Evolutionary conservation across 2,329 filamentous ascomycete genomes (phyloP).

Genomic region (Colletotrichum kahawae): DNA sequence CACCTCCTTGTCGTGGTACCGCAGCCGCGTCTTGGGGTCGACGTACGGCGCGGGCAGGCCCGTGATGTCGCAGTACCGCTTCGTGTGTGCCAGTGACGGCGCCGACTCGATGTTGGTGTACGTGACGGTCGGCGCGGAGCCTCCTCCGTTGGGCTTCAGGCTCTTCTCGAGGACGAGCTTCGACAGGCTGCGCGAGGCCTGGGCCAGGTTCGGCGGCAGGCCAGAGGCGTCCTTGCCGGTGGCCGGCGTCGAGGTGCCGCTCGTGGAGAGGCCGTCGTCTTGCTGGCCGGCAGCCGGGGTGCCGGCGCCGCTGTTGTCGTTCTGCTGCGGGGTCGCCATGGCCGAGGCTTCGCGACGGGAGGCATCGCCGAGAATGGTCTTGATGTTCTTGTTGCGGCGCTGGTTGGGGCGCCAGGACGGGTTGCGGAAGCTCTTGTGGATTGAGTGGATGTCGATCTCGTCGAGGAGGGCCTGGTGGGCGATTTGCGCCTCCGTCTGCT

Average conservation of each 20-base stretch:
- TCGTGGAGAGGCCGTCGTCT: constrained; percentile 61
- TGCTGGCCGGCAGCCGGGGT: constrained; percentile 55
- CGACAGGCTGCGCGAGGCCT: constrained; percentile 84
- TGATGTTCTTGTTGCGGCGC: constrained; percentile 98
- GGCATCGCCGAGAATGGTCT: constrained; percentile 91
- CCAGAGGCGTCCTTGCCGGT: constrained; percentile 37
- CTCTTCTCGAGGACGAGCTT: constrained; percentile 90
- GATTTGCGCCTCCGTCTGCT: constrained; percentile 75
- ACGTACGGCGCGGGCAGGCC: constrained; percentile 90
- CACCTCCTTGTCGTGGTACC: constrained; percentile 93
- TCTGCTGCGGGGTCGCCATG: constrained; percentile 74
- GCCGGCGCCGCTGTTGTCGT: constrained; percentile 75
- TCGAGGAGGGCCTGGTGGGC: constrained; percentile 88
- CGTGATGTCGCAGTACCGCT: constrained; percentile 95
- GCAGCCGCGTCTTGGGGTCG: constrained; percentile 91
- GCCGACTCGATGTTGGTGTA: constrained; percentile 98
- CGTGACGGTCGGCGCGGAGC: constrained; percentile 73
- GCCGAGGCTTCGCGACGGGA: constrained; percentile 82
- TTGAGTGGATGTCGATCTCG: constrained; percentile 86
- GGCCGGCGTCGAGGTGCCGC: constrained; percentile 62
- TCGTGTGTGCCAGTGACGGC: constrained; percentile 82
- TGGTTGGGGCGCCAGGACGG: constrained; percentile 88
- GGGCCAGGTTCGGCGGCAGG: constrained; percentile 76
- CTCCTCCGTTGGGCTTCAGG: constrained; percentile 48
- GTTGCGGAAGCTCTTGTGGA: constrained; percentile 90